Evolutionary conservation across 2,329 filamentous ascomycete species (phyloP).

Genomic region (Zasmidium cellare): DNA sequence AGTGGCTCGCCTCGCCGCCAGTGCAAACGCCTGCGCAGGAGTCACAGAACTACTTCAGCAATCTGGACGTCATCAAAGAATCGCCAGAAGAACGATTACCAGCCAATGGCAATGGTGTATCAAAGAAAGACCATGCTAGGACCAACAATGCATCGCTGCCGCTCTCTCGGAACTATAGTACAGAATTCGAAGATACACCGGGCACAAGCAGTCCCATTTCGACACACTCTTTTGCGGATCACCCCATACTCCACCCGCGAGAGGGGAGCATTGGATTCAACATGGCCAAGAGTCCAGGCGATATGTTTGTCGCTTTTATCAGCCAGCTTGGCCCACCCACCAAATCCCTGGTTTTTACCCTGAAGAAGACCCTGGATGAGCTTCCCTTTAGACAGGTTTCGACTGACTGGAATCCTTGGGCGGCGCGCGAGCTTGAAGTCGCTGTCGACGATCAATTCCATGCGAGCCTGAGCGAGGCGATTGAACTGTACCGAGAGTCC

Average conservation of each 20-base stretch:
- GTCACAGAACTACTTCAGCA: constrained; percentile 27
- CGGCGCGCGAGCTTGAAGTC: constrained; percentile 61
- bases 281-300: constrained; percentile 53
- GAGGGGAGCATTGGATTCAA: constrained; percentile 10
- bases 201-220: constrained; percentile 20
- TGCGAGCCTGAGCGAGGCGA: constrained; percentile 75
- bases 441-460: constrained; percentile 77
- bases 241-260: constrained; percentile 1
- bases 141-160: not conserved
- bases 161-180: constrained; percentile 8
- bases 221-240: constrained; percentile 12
- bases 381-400: constrained; percentile 65
- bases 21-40: constrained; percentile 10
- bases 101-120: not conserved
- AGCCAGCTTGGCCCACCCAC: constrained; percentile 85
- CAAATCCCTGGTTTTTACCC: constrained; percentile 89
- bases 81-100: constrained; percentile 31
- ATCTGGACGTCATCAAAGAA: constrained; percentile 45
- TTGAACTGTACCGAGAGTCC: constrained; percentile 74
- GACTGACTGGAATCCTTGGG: constrained; percentile 22
- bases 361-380: constrained; percentile 85
- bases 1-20: constrained; percentile 14
- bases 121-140: not conserved
- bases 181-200: constrained; percentile 16
- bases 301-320: constrained; percentile 93